Percentiles rank a stretch among this genome's conserved stretches.
These are phyloP conservation scores for Lepiota venenata DNA, from an alignment of 768 basidiomycete genomes.

Conservation along the genomic window DNA sequence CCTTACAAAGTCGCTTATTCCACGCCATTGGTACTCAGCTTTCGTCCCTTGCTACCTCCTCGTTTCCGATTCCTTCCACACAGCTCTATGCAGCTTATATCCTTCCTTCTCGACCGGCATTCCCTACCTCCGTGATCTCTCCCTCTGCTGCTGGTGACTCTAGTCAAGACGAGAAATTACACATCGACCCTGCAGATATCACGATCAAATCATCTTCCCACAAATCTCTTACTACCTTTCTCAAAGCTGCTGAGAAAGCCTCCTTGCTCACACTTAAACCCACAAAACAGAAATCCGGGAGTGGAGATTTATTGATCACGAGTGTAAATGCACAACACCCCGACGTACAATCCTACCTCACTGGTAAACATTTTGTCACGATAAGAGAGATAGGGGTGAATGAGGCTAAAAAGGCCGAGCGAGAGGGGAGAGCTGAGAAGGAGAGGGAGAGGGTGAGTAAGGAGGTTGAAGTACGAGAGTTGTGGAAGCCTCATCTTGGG, in stretches of 20 bases:
- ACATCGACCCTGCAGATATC: slow-evolving; percentile 39
- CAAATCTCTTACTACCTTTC: slow-evolving; percentile 80
- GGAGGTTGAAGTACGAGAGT: slow-evolving; percentile 59
- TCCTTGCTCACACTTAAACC: slow-evolving; percentile 72
- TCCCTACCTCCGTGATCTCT: slow-evolving; percentile 37
- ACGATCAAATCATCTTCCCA: slow-evolving; percentile 77
- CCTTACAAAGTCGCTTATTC: slow-evolving; percentile 57
- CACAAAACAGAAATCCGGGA: slow-evolving; percentile 39
- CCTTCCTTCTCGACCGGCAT: slow-evolving; percentile 78
- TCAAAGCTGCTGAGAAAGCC: slow-evolving; percentile 75
- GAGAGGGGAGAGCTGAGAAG: slow-evolving; percentile 45
- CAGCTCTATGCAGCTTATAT: slow-evolving; percentile 74
- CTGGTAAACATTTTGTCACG: slow-evolving; percentile 41
- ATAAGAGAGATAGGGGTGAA: slow-evolving; percentile 64
- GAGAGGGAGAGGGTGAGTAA: slow-evolving; percentile 38
- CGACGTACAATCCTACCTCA: slow-evolving; percentile 46
- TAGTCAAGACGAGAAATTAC: slow-evolving; percentile 20
- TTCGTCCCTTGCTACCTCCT: slow-evolving; percentile 39
- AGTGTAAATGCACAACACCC: slow-evolving; percentile 56
- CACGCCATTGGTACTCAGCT: slow-evolving; percentile 60
- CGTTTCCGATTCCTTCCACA: slow-evolving; percentile 77
- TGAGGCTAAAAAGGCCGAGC: slow-evolving; percentile 55
- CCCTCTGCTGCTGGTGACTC: slow-evolving; percentile 19
- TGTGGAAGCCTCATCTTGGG: slow-evolving; percentile 71
- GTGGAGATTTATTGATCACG: slow-evolving; percentile 52